Evolutionary conservation across 257 asterid genomes (phyloP).

Genomic region (Salvia splendens): DNA sequence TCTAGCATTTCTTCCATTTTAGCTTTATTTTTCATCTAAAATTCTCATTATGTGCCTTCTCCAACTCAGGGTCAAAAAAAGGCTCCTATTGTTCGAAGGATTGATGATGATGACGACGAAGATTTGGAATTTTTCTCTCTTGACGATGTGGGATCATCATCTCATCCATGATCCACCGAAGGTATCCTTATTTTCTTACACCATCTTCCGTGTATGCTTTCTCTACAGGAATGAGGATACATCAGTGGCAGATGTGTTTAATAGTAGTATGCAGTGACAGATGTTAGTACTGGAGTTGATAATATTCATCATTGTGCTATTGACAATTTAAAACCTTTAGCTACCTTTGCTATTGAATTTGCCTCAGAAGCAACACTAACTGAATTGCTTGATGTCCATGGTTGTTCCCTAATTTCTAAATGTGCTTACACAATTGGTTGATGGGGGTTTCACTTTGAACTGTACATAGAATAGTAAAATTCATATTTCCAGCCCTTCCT

Average conservation of each 20-base stretch:
- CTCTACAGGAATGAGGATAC: not conserved
- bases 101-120: slow-evolving; percentile 47
- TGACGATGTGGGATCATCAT: slow-evolving; percentile 38
- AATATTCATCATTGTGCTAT: not conserved
- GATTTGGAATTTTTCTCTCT: slow-evolving; percentile 30
- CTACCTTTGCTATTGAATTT: not conserved
- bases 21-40: not conserved
- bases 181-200: slow-evolving; percentile 38
- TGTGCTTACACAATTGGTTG: not conserved
- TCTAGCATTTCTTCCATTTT: not conserved
- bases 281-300: not conserved
- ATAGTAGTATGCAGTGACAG: not conserved
- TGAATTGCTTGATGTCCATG: not conserved
- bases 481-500: not conserved
- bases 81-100: slow-evolving; percentile 45
- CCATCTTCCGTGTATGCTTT: not conserved
- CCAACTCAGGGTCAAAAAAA: slow-evolving; percentile 51
- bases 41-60: slow-evolving; percentile 17
- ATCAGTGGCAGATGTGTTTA: not conserved
- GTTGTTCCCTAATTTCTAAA: not conserved
- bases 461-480: not conserved
- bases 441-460: not conserved
- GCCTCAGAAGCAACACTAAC: not conserved
- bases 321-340: not conserved
- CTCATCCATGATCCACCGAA: slow-evolving; percentile 37